Evolutionary conservation across 106 monocot species (phyloP), one percentile per base, ranked within the genome.

Genomic region (Dioscorea alata): DNA sequence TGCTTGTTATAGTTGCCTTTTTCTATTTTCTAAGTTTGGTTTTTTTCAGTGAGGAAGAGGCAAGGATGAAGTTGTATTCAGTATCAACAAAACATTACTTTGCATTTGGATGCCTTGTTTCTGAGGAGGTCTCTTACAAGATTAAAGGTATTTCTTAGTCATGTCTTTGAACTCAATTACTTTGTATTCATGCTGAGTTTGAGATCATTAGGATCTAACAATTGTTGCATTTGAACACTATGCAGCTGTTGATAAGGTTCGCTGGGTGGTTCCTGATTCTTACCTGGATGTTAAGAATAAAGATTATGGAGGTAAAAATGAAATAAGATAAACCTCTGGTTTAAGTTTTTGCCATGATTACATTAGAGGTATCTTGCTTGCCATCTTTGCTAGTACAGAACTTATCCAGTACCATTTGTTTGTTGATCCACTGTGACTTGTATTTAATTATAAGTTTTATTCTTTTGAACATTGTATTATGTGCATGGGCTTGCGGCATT

Each of bases 181-280:
- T 28, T 28, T 51, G 49, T 50, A 14, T 35, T 66, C 13, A 5
- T 64, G 35, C 13, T n/a, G 42, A 42, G 6, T 42, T 42, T 6
- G 6, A 28, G 28, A 28, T 28, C 1, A 28, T 28, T 0, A 42
- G 10, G 0, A 42, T 19, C 28, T 28, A 28, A 31, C 59, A 19
- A 4, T 52, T 61, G 17, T 5, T 59, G 21, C 19, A 14, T 63
- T 76, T 8, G 23, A 6, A 48, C 54, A 28, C 23, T 28, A 35
- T 83, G 60, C 74, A 99, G 97, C 75, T 50, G n/a, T 92, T 65
- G 81, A 89, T 0, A 81, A 80, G 34, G 87, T 99, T 6, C 97
- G 97, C 28, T 99, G 97, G 97, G 97, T 99, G 28, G 92, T 99
- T 65, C 97, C 97, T 62, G 97, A 99, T 81, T 99, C 92, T 23